phyloP scores from a whole-genome alignment of 768 basidiomycete genomes.

The Mycena albidolilacea region DNA sequence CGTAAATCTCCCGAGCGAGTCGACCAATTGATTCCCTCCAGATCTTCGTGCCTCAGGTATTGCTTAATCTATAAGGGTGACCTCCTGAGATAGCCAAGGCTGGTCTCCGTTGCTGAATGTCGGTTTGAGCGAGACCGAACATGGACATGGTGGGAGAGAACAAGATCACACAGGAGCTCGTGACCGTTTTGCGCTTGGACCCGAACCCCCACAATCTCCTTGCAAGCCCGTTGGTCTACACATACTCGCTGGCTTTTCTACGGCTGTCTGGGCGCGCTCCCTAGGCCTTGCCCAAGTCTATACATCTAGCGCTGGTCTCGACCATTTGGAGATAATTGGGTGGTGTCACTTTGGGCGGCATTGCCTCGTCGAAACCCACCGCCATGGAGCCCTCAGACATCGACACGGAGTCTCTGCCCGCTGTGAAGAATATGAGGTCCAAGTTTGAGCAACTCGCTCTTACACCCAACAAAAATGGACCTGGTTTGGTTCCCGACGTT shows the following conservation, averaged over 20 bases:
- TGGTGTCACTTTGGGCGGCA: slow-evolving; percentile 17
- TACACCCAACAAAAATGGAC: slow-evolving; percentile 46
- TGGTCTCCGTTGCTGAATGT: too few species aligned
- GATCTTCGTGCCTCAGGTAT: too few species aligned
- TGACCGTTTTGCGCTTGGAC: too few species aligned
- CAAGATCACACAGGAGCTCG: too few species aligned
- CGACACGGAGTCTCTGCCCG: slow-evolving; percentile 69
- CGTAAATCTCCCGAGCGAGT: too few species aligned
- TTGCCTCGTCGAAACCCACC: slow-evolving; percentile 28
- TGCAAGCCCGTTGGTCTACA: neutral
- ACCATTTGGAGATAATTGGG: slow-evolving; percentile 27
- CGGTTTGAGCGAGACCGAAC: too few species aligned
- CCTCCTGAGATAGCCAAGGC: too few species aligned
- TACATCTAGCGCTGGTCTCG: neutral
- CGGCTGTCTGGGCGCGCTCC: neutral
- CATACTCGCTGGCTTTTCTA: neutral
- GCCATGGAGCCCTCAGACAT: slow-evolving; percentile 50
- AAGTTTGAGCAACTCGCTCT: slow-evolving; percentile 79
- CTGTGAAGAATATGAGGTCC: slow-evolving; percentile 79
- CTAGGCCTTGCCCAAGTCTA: neutral
- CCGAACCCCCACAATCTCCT: neutral
- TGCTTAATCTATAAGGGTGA: too few species aligned
- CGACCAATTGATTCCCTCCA: too few species aligned
- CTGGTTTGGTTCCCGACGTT: slow-evolving; percentile 39
- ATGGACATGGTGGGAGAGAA: too few species aligned